phyloP scores from a whole-genome alignment of 2,329 filamentous ascomycete genomes.

The Proliferodiscus dingleyae region DNA sequence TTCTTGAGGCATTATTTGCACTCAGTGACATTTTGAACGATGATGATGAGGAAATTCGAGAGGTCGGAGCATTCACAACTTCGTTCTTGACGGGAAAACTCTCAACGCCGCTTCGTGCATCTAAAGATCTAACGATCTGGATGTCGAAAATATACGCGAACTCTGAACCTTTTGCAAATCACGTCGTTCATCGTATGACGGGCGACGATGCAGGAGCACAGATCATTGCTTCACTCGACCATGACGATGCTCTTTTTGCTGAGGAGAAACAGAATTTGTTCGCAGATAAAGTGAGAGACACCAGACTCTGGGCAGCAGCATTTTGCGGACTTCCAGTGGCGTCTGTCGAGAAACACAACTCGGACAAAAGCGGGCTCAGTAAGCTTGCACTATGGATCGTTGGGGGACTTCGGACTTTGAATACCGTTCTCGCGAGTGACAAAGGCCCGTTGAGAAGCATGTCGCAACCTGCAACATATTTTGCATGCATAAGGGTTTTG shows the following conservation, averaged over 20 bases:
- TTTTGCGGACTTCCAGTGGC: constrained; percentile 31
- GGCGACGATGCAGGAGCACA: constrained; percentile 32
- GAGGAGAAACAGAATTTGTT: constrained; percentile 95
- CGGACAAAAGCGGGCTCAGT: constrained; percentile 11
- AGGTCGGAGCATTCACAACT: constrained; percentile 50
- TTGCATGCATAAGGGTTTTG: constrained; percentile 45
- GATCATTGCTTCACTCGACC: constrained; percentile 42
- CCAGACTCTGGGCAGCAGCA: constrained; percentile 55
- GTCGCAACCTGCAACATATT: constrained; percentile 63
- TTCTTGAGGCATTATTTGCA: constrained; percentile 56
- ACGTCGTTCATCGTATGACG: constrained; percentile 19
- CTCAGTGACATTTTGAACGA: constrained; percentile 78
- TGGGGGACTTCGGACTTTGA: constrained; percentile 10
- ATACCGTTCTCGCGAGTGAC: constrained; percentile 28
- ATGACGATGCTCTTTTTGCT: constrained; percentile 70
- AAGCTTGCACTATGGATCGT: constrained; percentile 36
- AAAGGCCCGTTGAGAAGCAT: constrained; percentile 72
- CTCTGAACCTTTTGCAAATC: background rate
- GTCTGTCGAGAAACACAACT: background rate
- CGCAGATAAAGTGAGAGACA: constrained; percentile 74
- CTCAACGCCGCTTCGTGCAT: background rate
- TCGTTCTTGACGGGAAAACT: background rate
- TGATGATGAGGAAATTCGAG: constrained; percentile 85
- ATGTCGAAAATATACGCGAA: background rate
- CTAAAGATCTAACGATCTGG: constrained; percentile 1